phyloP scores from a whole-genome alignment of 306 rosid genomes.

The Cucurbita ficifolia region DNA sequence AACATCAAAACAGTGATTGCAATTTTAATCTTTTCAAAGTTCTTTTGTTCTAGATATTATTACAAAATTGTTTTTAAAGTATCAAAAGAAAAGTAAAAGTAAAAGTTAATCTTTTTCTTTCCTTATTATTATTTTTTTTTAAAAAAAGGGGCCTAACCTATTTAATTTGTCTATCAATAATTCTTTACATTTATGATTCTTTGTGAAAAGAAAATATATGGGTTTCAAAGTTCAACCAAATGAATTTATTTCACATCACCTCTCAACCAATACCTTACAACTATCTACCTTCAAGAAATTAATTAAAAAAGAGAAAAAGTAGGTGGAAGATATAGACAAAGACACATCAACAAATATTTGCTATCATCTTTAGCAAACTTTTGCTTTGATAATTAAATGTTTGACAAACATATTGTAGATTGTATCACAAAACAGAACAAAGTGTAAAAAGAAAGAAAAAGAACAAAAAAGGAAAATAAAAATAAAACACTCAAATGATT shows the following conservation, averaged over 20 bases:
- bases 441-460: neutral
- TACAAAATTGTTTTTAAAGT: neutral
- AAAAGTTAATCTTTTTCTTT: neutral
- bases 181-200: neutral
- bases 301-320: neutral
- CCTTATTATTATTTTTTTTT: no score
- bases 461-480: neutral
- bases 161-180: neutral
- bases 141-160: neutral
- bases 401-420: constrained; percentile 47
- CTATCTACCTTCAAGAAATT: neutral
- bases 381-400: constrained; percentile 34
- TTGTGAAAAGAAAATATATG: neutral
- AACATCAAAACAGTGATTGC: no score
- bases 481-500: constrained; percentile 23
- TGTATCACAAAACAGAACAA: constrained; percentile 40
- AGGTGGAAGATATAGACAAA: constrained; percentile 15
- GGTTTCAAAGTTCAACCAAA: neutral
- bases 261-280: neutral
- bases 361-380: constrained; percentile 13
- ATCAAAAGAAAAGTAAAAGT: neutral
- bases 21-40: neutral
- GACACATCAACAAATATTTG: constrained; percentile 4
- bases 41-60: neutral
- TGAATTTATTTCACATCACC: neutral